Base-by-base conservation (phyloP, 352 stramenopile genomes). In the Halophytophthora batemanensis region DNA sequence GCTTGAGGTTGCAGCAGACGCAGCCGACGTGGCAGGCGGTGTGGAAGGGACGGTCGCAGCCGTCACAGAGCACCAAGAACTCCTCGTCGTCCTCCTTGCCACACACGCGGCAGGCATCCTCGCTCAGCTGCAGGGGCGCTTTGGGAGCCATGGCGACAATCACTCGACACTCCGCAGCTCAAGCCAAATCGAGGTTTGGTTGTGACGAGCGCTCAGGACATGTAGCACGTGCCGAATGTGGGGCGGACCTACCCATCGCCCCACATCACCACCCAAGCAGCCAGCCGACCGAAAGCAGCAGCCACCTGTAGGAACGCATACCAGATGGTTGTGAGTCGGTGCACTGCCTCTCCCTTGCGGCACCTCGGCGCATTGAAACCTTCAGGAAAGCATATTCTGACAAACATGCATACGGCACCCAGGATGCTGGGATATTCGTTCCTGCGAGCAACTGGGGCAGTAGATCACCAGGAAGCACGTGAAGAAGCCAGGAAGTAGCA, bases 31-130 rank as follows among this genome's bases (percentile, higher is more conserved):
- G 74, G 66, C 79, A 93, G 34, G 66, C 70, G 11, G 78, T 89
- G 57, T 93, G 82, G 66, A 82, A 93, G 19, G 79, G 61, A 17
- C 68, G 66, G 53, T 93, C 82, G 51, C 82, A 93, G 19, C 82
- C 76, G 59, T 93, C 82, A 45, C 82, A 93, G 45, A 93, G 74
- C 53, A 93, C 68, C 38, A 93, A 66, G 52, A 80, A 86, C 61
- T 77, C 74, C 50, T 90, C 82, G 45, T 90, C 72, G 38, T 90
- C 77, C 28, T 86, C 76, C 35, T 74, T 79, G 40, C 74, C 74
- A 47, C 82, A 93, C 56, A 93, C 82, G 64, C 82, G 79, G 74
- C 82, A 93, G 38, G 82, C 78, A 57, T 88, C 82, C 34, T 77
- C 71, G 43, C 65, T 86, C 59, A 87, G 42, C 35, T 62, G 47